Base-by-base conservation (phyloP, 352 stramenopile genomes). In the Aphanomyces astaci region DNA sequence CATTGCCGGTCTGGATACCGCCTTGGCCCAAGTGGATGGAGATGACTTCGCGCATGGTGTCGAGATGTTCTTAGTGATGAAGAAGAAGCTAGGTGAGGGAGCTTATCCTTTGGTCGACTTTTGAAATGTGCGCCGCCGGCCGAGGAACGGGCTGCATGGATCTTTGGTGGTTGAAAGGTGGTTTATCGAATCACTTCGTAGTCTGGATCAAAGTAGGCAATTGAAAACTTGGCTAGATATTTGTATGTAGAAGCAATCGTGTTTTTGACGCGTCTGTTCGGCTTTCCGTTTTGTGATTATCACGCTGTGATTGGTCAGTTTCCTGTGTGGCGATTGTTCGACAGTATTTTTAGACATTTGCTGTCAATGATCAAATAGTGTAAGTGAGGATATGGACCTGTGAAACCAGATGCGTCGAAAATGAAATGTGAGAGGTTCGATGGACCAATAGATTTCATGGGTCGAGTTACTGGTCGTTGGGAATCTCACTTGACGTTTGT, bases 1-100 rank as follows among this genome's bases (percentile, higher is more conserved):
- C 72, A 46, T 86, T 81, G 22, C 89, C 89, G 22, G 92, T 88
- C 64, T 96, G 89, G 77, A 96, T 96, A 27, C 89, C 89, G 70
- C 86, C 91, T 71, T 96, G 88, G 53, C 88, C 88, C 45, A 96
- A 74, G 62, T 96, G 88, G 30, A 96, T 67, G 10, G 79, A 92
- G 59, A 96, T 84, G 46, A 94, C 74, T 79, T 94, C 84, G 73
- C 84, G 76, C 75, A 86, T 86, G 59, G 51, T 80, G 45, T 53
- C 17, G 45, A 13, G 46, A 24, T 56, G 60, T 59, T 0, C 25
- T 13, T 59, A 19, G 51, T 13, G 19, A 39, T n/a, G 57, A 66
- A 66, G 77, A 86, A 76, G 79, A 89, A 89, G 78, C 79, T 83
- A 63, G 71, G 63, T 89, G 81, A 89, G 81, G 79, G 66, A 86